Evolutionary conservation across 306 rosid species (phyloP), one percentile per base, ranked within the genome.

Genomic region (Sicyos edulis): DNA sequence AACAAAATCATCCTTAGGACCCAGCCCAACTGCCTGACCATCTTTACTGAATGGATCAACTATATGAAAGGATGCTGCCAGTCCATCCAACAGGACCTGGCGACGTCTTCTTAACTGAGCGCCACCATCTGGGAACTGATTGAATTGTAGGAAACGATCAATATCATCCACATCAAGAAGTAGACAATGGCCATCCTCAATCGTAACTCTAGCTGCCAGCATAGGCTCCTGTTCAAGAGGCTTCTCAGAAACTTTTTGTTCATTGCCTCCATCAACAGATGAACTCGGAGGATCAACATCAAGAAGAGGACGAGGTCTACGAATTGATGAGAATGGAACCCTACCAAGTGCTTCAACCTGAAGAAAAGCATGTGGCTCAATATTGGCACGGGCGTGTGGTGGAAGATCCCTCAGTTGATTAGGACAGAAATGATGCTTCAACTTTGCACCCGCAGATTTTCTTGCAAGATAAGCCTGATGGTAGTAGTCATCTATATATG

Each of bases 261-360:
- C 96, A 49, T 83, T 59, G 75, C 81, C 80, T 45, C 84, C 80
- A 47, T 78, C 77, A 66, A 76, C 75, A 22, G 87, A 86, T 32
- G 89, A 79, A 78, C 82, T 91, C 55, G 96, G 89, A 64, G 96
- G 80, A 74, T 95, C 99, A 78, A 95, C 95, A 84, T 95, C 99
- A 61, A 95, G 85, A 64, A 95, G 99, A 76, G 99, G 99, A 32
- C 99, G 99, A 47, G 99, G 99, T 83, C 99, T 86, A 59, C 95
- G 97, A 79, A 95, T 89, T 75, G 99, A 95, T 45, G 99, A 95
- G 82, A 95, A 95, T 5, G 97, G 97, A 82, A 95, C 93, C 81
- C 99, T 89, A 73, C 99, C 99, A 75, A 91, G 86, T 64, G 99
- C 99, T 83, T 95, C 99, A 70, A 95, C 97, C 78, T 95, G 99